Percentiles rank a stretch among this genome's conserved stretches.
These are phyloP conservation scores for Odontarrhena argentea DNA, from an alignment of 345 rosid genomes.

Conservation along the genomic window DNA sequence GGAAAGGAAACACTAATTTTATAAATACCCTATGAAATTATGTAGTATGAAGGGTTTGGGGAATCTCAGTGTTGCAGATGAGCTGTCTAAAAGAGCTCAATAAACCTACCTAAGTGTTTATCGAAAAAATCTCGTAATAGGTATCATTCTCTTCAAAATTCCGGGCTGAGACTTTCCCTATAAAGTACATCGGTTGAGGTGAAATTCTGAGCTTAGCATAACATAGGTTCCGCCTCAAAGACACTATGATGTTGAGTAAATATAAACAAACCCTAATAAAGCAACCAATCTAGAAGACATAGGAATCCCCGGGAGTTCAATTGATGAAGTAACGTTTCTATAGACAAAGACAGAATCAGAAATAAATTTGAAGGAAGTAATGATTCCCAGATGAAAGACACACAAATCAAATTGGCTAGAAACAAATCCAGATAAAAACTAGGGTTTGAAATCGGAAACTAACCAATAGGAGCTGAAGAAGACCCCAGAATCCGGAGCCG, in stretches of 20 bases:
- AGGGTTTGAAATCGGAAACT: conserved; percentile 41
- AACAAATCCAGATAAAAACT: conserved; percentile 21
- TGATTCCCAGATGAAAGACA: conserved; percentile 16
- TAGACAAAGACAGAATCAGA: conserved; percentile 13
- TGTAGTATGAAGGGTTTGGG: conserved; percentile 1
- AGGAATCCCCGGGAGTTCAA: neutral
- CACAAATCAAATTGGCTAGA: conserved; percentile 10
- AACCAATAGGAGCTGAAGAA: conserved; percentile 34
- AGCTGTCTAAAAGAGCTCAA: conserved; percentile 5
- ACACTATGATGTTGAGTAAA: conserved; percentile 19
- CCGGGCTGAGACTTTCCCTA: conserved; percentile 1
- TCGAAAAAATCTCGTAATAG: neutral
- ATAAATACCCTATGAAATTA: conserved; percentile 1
- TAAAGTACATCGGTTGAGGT: conserved; percentile 8
- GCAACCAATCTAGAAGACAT: conserved; percentile 16
- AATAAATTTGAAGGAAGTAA: conserved; percentile 9
- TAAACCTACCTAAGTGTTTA: conserved; percentile 7
- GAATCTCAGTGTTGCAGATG: conserved; percentile 1
- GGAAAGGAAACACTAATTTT: conserved; percentile 4
- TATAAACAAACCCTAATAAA: conserved; percentile 8
- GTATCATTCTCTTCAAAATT: neutral
- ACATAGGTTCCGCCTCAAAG: conserved; percentile 13
- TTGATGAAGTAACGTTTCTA: conserved; percentile 7
- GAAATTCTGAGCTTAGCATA: conserved; percentile 5
- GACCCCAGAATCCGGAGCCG: conserved; percentile 31